These are phyloP conservation scores for Xylaria sp. DNA, from an alignment of 495 filamentous ascomycete species.

Conservation along the genomic window DNA sequence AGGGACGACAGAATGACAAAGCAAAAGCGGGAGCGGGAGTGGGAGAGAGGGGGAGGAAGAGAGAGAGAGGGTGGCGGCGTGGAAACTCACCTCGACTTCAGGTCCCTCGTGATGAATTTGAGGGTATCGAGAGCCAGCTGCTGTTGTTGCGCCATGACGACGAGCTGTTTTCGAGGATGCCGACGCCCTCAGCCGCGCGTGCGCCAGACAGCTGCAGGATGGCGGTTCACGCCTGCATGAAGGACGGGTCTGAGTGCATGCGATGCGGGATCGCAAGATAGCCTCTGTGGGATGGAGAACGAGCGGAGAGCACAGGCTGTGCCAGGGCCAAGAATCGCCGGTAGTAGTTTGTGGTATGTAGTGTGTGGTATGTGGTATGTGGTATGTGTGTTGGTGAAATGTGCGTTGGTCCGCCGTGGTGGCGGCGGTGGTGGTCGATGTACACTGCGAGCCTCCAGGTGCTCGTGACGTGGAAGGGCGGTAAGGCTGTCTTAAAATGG, in stretches of 20 bases:
- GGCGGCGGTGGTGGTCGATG: not conserved
- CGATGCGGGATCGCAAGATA: constrained; percentile 35
- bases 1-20: not conserved
- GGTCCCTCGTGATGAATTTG: constrained; percentile 41
- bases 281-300: not conserved
- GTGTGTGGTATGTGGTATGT: too few relatives aligned
- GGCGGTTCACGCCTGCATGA: constrained; percentile 34
- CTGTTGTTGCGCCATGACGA: constrained; percentile 44
- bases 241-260: constrained; percentile 25
- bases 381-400: not conserved
- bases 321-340: not conserved
- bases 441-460: not conserved
- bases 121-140: constrained; percentile 45
- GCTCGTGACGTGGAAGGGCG: not conserved
- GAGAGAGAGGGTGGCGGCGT: not conserved
- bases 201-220: constrained; percentile 38
- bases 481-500: constrained; percentile 13
- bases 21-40: not conserved
- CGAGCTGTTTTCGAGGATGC: constrained; percentile 12
- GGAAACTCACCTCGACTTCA: constrained; percentile 43
- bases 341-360: too few relatives aligned
- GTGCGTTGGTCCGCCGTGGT: not conserved
- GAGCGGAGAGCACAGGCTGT: not conserved
- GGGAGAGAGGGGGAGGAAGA: not conserved
- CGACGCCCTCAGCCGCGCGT: constrained; percentile 34